Conservation (phyloP, 2,329 filamentous ascomycete genomes). For the Pleurostoma richardsiae region DNA sequence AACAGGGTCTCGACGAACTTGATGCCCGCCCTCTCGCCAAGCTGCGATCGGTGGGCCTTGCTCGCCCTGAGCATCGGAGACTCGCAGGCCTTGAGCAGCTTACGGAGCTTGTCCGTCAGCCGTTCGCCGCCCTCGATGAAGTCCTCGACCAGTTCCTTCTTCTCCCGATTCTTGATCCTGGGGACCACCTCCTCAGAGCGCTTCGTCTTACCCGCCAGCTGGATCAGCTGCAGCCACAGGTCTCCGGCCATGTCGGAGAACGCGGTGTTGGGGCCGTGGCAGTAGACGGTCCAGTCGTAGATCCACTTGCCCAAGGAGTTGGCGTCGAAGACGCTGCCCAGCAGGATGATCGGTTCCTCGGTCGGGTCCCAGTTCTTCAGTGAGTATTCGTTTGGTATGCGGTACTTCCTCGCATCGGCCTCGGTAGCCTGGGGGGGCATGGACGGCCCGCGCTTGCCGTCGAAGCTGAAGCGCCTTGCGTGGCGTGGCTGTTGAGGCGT, state of each 20-base stretch:
- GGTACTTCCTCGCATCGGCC: conserved; percentile 55
- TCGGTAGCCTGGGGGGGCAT: conserved; percentile 58
- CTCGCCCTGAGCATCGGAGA: conserved; percentile 87
- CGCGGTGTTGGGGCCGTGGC: conserved; percentile 73
- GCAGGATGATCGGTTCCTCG: conserved; percentile 86
- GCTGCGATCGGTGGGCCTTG: conserved; percentile 68
- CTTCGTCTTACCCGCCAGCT: conserved; percentile 89
- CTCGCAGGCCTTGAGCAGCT: conserved; percentile 87
- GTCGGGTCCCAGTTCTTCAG: conserved; percentile 97
- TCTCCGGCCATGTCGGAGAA: conserved; percentile 90
- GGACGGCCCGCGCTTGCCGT: no score
- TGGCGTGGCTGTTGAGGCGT: no score
- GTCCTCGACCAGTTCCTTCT: conserved; percentile 76
- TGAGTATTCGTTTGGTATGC: conserved; percentile 83
- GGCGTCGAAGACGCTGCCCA: conserved; percentile 93
- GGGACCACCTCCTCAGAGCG: conserved; percentile 72
- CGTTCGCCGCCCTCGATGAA: conserved; percentile 86
- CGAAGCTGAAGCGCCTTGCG: no score
- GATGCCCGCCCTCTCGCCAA: conserved; percentile 85
- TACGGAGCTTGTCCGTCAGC: conserved; percentile 77
- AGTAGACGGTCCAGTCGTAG: conserved; percentile 96
- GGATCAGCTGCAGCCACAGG: conserved; percentile 89
- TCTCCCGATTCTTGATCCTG: conserved; percentile 66
- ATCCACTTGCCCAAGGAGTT: conserved; percentile 98
- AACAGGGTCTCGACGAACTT: conserved; percentile 97